These are phyloP conservation scores for Datisca glomerata DNA, from an alignment of 306 rosid genomes.

Conservation along the genomic window DNA sequence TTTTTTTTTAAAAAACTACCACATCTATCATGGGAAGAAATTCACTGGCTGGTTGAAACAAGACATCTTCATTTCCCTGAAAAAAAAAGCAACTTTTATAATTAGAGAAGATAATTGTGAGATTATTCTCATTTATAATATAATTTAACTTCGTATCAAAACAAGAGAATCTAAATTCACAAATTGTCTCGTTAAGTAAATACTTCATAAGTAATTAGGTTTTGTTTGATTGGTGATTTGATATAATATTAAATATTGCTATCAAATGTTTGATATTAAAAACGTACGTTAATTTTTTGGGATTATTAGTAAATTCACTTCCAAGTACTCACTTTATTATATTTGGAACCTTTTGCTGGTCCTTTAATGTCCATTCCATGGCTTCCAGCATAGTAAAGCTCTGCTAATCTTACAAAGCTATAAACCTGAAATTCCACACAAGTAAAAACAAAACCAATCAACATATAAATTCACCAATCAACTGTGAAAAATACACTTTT, in stretches of 20 bases:
- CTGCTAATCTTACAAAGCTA: constrained; percentile 65
- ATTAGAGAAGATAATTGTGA: not conserved
- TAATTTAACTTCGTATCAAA: too few species aligned
- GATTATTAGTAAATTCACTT: too few species aligned
- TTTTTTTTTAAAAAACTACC: constrained; percentile 21
- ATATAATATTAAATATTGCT: too few species aligned
- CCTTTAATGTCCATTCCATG: constrained; percentile 99
- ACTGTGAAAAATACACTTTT: not conserved
- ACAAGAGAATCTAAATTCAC: too few species aligned
- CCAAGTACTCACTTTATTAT: constrained; percentile 56
- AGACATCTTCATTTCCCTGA: constrained; percentile 42
- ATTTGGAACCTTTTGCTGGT: constrained; percentile 61
- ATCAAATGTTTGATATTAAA: too few species aligned
- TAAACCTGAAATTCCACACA: constrained; percentile 40
- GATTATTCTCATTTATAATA: constrained; percentile 31
- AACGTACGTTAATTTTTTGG: too few species aligned
- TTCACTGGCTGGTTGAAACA: constrained; percentile 75
- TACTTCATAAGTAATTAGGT: too few species aligned
- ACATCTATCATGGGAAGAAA: constrained; percentile 79
- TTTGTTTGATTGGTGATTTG: too few species aligned
- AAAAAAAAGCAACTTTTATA: not conserved
- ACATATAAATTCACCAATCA: not conserved
- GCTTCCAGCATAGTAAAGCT: constrained; percentile 94
- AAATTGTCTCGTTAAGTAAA: too few species aligned
- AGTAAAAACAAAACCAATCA: too few species aligned